A percentile compares a stretch with the other conserved stretches of the same genome.
These are phyloP conservation scores for Ilyonectria destructans DNA, from an alignment of 2,329 filamentous ascomycete species.

Conservation along the genomic window DNA sequence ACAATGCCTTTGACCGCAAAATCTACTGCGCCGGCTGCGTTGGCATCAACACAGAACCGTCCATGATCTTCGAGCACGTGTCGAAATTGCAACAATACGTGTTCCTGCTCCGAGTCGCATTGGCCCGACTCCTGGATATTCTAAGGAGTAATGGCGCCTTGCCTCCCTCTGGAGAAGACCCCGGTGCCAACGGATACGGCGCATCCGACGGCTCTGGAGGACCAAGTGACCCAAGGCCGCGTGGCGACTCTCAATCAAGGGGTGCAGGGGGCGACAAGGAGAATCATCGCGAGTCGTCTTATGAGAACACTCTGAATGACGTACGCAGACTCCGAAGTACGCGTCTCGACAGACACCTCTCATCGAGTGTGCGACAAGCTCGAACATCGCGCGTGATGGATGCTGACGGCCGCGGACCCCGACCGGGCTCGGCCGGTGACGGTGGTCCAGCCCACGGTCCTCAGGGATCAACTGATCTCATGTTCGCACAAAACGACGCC, in stretches of 20 bases:
- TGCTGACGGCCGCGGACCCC: slow-evolving; percentile 71
- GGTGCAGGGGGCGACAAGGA: slow-evolving; percentile 70
- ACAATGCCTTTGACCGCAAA: slow-evolving; percentile 77
- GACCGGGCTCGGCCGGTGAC: slow-evolving; percentile 81
- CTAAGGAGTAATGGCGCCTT: slow-evolving; percentile 87
- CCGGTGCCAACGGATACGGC: slow-evolving; percentile 61
- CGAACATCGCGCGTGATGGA: slow-evolving; percentile 94
- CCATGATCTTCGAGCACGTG: slow-evolving; percentile 77
- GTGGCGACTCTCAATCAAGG: slow-evolving; percentile 79
- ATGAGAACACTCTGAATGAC: slow-evolving; percentile 97
- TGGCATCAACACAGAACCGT: slow-evolving; percentile 67
- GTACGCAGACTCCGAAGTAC: slow-evolving; percentile 93
- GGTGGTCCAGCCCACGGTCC: slow-evolving; percentile 58
- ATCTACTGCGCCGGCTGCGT: slow-evolving; percentile 82
- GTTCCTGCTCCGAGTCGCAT: slow-evolving; percentile 90
- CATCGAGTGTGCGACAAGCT: slow-evolving; percentile 92
- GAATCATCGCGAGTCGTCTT: slow-evolving; percentile 80
- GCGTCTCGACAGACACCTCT: slow-evolving; percentile 93
- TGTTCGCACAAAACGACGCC: slow-evolving; percentile 91
- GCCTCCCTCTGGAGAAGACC: slow-evolving; percentile 81
- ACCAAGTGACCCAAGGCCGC: slow-evolving; percentile 70
- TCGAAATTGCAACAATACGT: slow-evolving; percentile 95
- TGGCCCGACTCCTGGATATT: slow-evolving; percentile 90
- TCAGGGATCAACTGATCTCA: slow-evolving; percentile 79
- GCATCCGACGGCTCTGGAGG: slow-evolving; percentile 64